phyloP scores from a whole-genome alignment of 2,329 filamentous ascomycete species.

The Erysiphe neolycopersici region DNA sequence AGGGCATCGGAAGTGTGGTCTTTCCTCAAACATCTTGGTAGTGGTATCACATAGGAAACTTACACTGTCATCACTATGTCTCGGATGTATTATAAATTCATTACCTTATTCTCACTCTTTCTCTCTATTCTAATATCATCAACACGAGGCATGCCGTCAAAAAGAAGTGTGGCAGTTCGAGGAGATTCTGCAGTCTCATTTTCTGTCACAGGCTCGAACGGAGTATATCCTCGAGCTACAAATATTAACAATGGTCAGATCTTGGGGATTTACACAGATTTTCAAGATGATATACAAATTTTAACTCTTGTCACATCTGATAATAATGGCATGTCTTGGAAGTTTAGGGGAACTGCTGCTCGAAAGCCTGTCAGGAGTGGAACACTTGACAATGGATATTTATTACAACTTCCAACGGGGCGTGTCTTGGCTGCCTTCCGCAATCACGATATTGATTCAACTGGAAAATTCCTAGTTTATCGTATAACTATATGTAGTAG shows the following conservation, averaged over 20 bases:
- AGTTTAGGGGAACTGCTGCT: not conserved
- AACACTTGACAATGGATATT: constrained; percentile 2
- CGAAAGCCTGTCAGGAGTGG: not conserved
- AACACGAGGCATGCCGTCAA: no score
- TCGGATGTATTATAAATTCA: no score
- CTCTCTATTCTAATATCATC: no score
- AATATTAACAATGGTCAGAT: not conserved
- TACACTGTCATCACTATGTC: no score
- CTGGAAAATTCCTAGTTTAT: not conserved
- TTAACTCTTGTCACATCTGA: not conserved
- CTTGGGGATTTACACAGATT: not conserved
- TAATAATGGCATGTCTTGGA: constrained; percentile 1
- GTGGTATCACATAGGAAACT: no score
- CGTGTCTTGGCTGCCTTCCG: constrained; percentile 2
- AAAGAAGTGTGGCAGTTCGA: no score
- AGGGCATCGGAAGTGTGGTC: no score
- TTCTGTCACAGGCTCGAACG: no score
- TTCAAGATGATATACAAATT: not conserved
- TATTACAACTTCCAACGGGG: constrained; percentile 1
- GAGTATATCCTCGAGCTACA: not conserved
- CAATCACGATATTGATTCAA: not conserved
- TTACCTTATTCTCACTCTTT: no score
- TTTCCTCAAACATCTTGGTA: no score
- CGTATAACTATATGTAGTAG: constrained; percentile 1
- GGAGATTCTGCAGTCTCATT: no score